Base-by-base conservation (phyloP, 768 basidiomycete genomes). In the Leccinum ochraceum region DNA sequence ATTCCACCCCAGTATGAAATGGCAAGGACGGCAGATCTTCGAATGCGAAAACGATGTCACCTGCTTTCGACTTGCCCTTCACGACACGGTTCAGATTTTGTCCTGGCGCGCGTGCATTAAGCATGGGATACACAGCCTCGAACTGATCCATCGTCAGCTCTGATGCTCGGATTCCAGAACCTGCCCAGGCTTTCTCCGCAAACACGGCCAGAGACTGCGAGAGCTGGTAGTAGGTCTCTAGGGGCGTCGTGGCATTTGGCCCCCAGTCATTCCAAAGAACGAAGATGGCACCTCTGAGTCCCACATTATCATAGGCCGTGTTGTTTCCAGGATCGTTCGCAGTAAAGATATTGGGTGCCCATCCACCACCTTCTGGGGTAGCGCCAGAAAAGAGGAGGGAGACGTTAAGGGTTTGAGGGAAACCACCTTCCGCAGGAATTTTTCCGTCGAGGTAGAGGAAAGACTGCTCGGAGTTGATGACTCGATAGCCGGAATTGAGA, bases 241-340 rank as follows among this genome's bases (percentile, higher is more conserved):
- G 67, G 8, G 74, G 74, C 6, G 78, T 80, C 32, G 78, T 79
- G 36, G 79, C 77, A 37, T 79, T 80, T 53, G 79, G 76, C 1
- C 80, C 80, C 77, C 78, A 80, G 66, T 80, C 79, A 50, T 76
- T 78, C 77, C 77, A 78, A 9, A 78, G 63, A 1, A 74, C 77
- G 65, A 78, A 75, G 16, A 77, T 73, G 0, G 74, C 69, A 26
- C 77, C 77, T 4, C 74, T 63, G 22, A 78, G 67, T 11, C 70
- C 67, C 1, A 69, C 57, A 20, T 71, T 57, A 13, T 67, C 49
- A n/a, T 72, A 63, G 16, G 53, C 54, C 17, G 76, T 74, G 63
- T 78, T 78, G 32, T 76, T 77, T 5, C 64, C 60, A 4, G 69
- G 55, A 60, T 76, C 75, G 5, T 57, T 59, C 14, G 60, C 49